phyloP scores from a whole-genome alignment of 495 filamentous ascomycete species.

The Pyrenula aspistea region DNA sequence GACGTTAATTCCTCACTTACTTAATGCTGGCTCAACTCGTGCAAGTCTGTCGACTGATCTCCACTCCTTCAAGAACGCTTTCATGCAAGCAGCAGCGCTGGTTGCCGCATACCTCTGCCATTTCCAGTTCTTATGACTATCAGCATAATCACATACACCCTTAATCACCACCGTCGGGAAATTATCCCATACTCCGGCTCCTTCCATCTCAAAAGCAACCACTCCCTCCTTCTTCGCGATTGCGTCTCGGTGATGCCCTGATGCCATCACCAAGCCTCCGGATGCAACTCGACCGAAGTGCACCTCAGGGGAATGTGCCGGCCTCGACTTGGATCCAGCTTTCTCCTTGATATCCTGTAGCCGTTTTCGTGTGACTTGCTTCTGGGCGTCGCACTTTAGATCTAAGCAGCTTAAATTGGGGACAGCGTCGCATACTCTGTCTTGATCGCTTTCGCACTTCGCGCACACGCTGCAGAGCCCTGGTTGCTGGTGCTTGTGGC shows the following conservation, averaged over 20 bases:
- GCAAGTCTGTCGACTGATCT: slow-evolving; percentile 3
- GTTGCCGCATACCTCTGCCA: slow-evolving; percentile 29
- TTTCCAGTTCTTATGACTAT: slow-evolving; percentile 25
- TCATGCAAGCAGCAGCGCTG: slow-evolving; percentile 23
- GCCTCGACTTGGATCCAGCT: slow-evolving; percentile 1
- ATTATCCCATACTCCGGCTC: slow-evolving; percentile 27
- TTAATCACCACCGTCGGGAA: slow-evolving; percentile 26
- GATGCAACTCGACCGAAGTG: not conserved
- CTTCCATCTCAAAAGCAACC: slow-evolving; percentile 31
- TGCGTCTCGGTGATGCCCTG: not conserved
- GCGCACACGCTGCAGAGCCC: slow-evolving; percentile 1
- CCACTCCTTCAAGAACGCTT: slow-evolving; percentile 15
- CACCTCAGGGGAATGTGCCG: not conserved
- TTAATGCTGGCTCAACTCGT: too few species aligned
- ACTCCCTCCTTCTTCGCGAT: not conserved
- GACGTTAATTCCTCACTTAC: too few species aligned
- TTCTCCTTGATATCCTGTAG: slow-evolving; percentile 1
- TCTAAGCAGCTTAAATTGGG: not conserved
- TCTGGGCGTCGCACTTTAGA: not conserved
- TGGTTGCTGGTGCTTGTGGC: slow-evolving; percentile 17
- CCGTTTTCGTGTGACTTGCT: not conserved
- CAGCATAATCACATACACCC: slow-evolving; percentile 30
- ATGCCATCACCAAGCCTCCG: not conserved
- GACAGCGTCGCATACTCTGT: slow-evolving; percentile 7
- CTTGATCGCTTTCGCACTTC: slow-evolving; percentile 1